Conservation (phyloP, 495 filamentous ascomycete species). For the Aspergillus panamensis region DNA sequence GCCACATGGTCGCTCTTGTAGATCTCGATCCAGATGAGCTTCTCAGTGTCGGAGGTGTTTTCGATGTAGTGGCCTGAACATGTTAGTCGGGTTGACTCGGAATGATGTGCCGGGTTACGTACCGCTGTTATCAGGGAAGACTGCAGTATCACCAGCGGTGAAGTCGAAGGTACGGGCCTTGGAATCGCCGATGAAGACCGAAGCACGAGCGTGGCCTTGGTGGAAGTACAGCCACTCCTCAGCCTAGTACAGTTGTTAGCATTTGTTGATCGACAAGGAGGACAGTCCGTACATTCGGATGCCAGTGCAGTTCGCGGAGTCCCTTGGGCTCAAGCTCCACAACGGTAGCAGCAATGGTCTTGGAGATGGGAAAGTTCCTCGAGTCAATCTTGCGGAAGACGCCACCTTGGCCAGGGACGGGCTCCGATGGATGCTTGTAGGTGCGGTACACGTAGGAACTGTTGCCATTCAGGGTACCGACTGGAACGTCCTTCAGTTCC, state of each 20-base stretch:
- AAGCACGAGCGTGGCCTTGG: constrained; percentile 54
- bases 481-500: constrained; percentile 44
- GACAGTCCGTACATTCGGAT: constrained; percentile 52
- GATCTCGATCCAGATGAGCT: constrained; percentile 62
- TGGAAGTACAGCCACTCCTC: constrained; percentile 68
- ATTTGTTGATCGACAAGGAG: not conserved
- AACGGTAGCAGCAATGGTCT: constrained; percentile 58
- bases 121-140: constrained; percentile 62
- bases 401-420: constrained; percentile 58
- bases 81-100: not conserved
- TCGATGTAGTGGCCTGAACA: constrained; percentile 60
- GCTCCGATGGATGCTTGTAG: constrained; percentile 46
- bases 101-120: constrained; percentile 4
- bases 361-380: constrained; percentile 57
- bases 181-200: constrained; percentile 56
- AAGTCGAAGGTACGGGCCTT: constrained; percentile 64
- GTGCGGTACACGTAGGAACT: constrained; percentile 56
- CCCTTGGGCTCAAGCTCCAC: constrained; percentile 58
- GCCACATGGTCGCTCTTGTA: constrained; percentile 62
- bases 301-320: constrained; percentile 64
- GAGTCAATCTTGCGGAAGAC: constrained; percentile 58
- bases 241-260: constrained; percentile 30
- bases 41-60: constrained; percentile 57
- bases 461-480: constrained; percentile 49
- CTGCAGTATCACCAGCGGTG: constrained; percentile 58